phyloP scores from a whole-genome alignment of 2,329 filamentous ascomycete genomes.

The Aspergillus pseudoterreus region DNA sequence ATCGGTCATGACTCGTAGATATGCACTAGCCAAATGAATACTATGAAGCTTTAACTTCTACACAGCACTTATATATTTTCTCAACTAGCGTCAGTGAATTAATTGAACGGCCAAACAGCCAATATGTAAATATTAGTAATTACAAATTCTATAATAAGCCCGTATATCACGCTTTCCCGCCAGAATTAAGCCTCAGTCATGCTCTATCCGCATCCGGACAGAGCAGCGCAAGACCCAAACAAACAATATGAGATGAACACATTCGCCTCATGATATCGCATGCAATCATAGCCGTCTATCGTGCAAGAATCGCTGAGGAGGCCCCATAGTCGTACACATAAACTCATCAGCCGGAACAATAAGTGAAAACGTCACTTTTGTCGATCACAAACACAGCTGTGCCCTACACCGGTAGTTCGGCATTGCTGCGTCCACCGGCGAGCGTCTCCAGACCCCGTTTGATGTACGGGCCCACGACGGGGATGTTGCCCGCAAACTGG shows the following conservation, averaged over 20 bases:
- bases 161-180: not conserved
- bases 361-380: too few relatives aligned
- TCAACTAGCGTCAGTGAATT: too few relatives aligned
- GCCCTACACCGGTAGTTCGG: slow-evolving; percentile 55
- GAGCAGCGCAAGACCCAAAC: too few relatives aligned
- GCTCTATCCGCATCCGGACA: too few relatives aligned
- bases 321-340: slow-evolving; percentile 9
- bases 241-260: not conserved
- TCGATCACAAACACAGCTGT: not conserved
- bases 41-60: not conserved
- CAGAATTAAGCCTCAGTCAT: not conserved
- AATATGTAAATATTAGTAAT: slow-evolving; percentile 7
- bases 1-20: slow-evolving; percentile 16
- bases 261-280: not conserved
- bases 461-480: slow-evolving; percentile 83
- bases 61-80: not conserved
- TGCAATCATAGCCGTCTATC: slow-evolving; percentile 1
- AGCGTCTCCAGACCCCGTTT: slow-evolving; percentile 67
- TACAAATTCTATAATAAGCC: slow-evolving; percentile 4
- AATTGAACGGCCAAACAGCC: not conserved
- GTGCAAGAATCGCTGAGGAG: not conserved
- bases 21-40: slow-evolving; percentile 14
- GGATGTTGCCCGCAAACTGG: slow-evolving; percentile 78
- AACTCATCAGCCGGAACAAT: not conserved
- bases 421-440: slow-evolving; percentile 67